Evolutionary conservation across 805 yeast species (phyloP).

Genomic region (Scheffersomyces stipitis): DNA sequence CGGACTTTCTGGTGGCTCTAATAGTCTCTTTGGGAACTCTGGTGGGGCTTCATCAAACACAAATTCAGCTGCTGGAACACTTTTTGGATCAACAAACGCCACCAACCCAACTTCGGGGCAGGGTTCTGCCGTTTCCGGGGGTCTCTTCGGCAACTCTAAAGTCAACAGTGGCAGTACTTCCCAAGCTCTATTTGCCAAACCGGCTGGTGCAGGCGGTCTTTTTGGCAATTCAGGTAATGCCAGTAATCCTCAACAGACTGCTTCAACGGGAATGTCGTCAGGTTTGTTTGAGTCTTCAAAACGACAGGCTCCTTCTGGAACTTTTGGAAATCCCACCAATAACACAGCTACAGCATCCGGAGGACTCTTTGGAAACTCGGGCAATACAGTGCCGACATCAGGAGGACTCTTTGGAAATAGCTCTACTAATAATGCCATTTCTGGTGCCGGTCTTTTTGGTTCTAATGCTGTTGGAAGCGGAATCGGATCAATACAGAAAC

Average conservation of each 20-base stretch:
- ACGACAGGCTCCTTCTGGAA: constrained; percentile 8
- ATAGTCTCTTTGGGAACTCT: constrained; percentile 16
- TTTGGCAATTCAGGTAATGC: constrained; percentile 20
- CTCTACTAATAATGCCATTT: constrained; percentile 2
- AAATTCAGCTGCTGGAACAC: constrained; percentile 25
- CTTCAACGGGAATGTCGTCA: constrained; percentile 9
- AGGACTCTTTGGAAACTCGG: constrained; percentile 16
- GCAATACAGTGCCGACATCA: constrained; percentile 4
- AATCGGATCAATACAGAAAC: constrained; percentile 1
- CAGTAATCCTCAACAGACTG: constrained; percentile 12
- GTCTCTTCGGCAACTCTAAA: constrained; percentile 5
- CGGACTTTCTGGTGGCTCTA: constrained; percentile 12
- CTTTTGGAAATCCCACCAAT: constrained; percentile 16
- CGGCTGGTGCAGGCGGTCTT: constrained; percentile 15
- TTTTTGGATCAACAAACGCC: constrained; percentile 20
- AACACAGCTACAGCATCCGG: constrained; percentile 5
- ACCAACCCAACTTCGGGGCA: neutral
- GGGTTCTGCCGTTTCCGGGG: constrained; percentile 4
- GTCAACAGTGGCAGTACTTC: neutral
- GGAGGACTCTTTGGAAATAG: constrained; percentile 19
- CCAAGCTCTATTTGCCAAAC: constrained; percentile 5
- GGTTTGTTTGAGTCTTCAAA: constrained; percentile 24
- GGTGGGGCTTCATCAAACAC: constrained; percentile 18
- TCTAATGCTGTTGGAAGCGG: constrained; percentile 5
- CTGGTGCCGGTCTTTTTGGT: constrained; percentile 16